Conservation (phyloP, 2,329 filamentous ascomycete genomes). For the Colletotrichum sp. region DNA sequence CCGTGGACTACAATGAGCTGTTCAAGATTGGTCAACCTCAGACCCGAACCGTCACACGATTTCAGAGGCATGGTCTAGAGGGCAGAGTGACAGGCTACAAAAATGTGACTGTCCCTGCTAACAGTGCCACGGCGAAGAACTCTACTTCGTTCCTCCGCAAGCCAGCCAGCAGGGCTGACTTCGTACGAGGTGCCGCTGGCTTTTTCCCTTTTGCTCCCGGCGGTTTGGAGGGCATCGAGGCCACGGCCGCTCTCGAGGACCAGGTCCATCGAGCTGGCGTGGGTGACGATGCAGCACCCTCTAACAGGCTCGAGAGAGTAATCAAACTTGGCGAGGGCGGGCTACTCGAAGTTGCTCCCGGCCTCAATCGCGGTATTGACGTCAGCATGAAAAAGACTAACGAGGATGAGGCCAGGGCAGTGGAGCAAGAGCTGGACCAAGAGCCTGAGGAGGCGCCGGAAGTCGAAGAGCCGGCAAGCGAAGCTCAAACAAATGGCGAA, state of each 20-base stretch:
- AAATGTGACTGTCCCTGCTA: constrained; percentile 90
- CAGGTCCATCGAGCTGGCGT: constrained; percentile 59
- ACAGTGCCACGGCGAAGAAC: constrained; percentile 91
- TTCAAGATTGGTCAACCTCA: constrained; percentile 90
- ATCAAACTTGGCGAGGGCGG: constrained; percentile 85
- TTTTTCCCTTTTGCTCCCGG: constrained; percentile 95
- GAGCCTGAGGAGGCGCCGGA: constrained; percentile 43
- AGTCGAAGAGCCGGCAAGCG: constrained; percentile 29
- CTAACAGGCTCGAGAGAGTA: constrained; percentile 76
- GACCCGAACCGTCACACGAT: constrained; percentile 92
- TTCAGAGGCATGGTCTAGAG: constrained; percentile 88
- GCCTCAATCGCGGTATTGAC: constrained; percentile 78
- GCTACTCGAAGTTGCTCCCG: constrained; percentile 81
- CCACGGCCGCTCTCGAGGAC: constrained; percentile 83
- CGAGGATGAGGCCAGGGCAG: constrained; percentile 50
- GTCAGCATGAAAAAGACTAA: constrained; percentile 65
- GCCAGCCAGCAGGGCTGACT: constrained; percentile 85
- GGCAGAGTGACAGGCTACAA: constrained; percentile 92
- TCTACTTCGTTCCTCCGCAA: constrained; percentile 89
- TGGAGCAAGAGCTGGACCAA: constrained; percentile 53
- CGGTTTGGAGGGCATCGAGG: constrained; percentile 85
- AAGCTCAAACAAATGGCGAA: constrained; percentile 24
- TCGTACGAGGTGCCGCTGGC: constrained; percentile 89
- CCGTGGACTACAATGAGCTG: constrained; percentile 80
- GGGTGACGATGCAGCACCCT: constrained; percentile 39